Base-by-base conservation (phyloP, 495 filamentous ascomycete genomes). In the Rhypophila decipiens region DNA sequence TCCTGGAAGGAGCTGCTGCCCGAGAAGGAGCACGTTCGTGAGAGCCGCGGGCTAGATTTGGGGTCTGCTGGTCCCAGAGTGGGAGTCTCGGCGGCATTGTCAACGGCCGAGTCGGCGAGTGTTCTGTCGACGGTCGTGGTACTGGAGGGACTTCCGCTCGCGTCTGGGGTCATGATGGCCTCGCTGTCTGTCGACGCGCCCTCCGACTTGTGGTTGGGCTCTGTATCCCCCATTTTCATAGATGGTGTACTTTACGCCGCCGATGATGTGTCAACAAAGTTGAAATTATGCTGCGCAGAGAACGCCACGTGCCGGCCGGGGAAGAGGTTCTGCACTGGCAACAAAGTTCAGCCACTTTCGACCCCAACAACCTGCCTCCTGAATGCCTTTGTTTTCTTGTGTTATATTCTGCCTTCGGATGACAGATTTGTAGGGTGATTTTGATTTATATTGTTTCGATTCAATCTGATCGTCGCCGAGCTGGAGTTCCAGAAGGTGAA, bases 1-100 rank as follows among this genome's bases (percentile, higher is more conserved):
- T 96, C 88, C 46, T 88, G 86, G 51, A 83, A 88, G 8, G 83
- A 82, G 65, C 82, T 86, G 60, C 82, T 85, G 39, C 77, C 79
- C 21, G 85, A 88, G 59, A 90, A 88, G 24, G 88, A 94, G 9
- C 74, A 69, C 52, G 79, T 80, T 35, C 87, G 78, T 23, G 88
- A 90, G 24, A 86, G 69, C 39, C 70, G 61, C 8, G 75, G 75
- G 51, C 74, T 75, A n/a, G n/a, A n/a, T 38, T 73, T 67, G 9
- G 74, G 64, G 2, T 66, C 57, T 4, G 65, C 73, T 31, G 78
- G 60, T 9, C 50, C 61, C 23, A 73, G 42, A 3, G 65, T 68
- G 5, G 70, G 73, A 4, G 73, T 71, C 40, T 71, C 71, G 35
- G 67, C 47, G 20, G 57, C 62, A 50, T 64, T 53, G 18, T 75